phyloP scores from a whole-genome alignment of 805 yeast species.

The Danielozyma ontarioensis region DNA sequence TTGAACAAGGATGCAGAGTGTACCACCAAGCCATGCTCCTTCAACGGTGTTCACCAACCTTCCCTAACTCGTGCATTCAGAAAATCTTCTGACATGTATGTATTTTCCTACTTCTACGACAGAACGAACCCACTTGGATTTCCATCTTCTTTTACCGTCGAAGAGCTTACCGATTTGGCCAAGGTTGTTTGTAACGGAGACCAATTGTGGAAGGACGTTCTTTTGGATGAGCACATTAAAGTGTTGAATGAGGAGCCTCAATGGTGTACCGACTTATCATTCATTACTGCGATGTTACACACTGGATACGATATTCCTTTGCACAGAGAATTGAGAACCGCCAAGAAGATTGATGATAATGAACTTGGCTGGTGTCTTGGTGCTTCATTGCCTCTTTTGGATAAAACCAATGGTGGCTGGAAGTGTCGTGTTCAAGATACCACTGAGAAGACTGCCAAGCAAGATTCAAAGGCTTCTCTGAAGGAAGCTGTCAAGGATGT shows the following conservation, averaged over 20 bases:
- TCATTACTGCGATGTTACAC: slow-evolving; percentile 84
- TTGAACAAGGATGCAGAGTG: slow-evolving; percentile 83
- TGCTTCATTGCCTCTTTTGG: slow-evolving; percentile 88
- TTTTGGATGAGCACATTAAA: slow-evolving; percentile 59
- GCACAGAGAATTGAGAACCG: slow-evolving; percentile 84
- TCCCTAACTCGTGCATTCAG: slow-evolving; percentile 75
- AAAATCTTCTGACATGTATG: slow-evolving; percentile 68
- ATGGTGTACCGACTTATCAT: slow-evolving; percentile 91
- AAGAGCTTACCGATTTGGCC: slow-evolving; percentile 79
- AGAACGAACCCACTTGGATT: slow-evolving; percentile 90
- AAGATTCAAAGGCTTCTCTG: too few relatives aligned
- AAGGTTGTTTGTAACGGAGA: slow-evolving; percentile 82
- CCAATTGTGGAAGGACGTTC: slow-evolving; percentile 66
- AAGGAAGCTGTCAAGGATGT: too few relatives aligned
- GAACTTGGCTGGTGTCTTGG: slow-evolving; percentile 99
- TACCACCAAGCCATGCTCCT: slow-evolving; percentile 77
- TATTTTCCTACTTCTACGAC: slow-evolving; percentile 94
- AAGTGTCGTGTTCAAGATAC: slow-evolving; percentile 45
- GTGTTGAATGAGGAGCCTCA: slow-evolving; percentile 75
- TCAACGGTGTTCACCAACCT: slow-evolving; percentile 97
- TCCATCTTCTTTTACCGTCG: slow-evolving; percentile 83
- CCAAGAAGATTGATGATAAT: slow-evolving; percentile 79
- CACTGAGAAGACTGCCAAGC: background rate
- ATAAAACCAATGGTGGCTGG: slow-evolving; percentile 59
- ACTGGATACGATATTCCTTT: slow-evolving; percentile 97